Conservation (phyloP, 768 basidiomycete species). For the Trametes cinnabarina region DNA sequence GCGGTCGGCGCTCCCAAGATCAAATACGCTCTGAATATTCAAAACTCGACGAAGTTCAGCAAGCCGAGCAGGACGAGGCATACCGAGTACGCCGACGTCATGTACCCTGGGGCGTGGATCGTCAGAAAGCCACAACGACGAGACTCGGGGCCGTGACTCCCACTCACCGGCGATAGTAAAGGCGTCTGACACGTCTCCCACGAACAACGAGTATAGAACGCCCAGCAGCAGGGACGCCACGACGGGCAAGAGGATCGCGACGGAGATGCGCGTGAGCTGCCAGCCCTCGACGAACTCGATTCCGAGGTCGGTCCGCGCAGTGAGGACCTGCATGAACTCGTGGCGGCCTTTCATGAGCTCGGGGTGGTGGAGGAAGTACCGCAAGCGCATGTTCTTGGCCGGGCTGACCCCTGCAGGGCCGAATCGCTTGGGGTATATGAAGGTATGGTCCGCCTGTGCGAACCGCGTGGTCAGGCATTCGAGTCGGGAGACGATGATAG, state of each 20-base stretch:
- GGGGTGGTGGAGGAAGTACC: slow-evolving; percentile 21
- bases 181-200: slow-evolving; percentile 14
- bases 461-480: too few species aligned
- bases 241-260: slow-evolving; percentile 19
- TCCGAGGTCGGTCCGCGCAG: slow-evolving; percentile 14
- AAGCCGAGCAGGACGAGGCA: slow-evolving; percentile 21
- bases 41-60: slow-evolving; percentile 21
- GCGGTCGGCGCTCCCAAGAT: too few species aligned
- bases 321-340: slow-evolving; percentile 25
- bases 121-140: background rate
- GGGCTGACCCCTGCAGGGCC: slow-evolving; percentile 18
- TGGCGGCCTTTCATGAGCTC: slow-evolving; percentile 14
- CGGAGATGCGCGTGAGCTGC: slow-evolving; percentile 17
- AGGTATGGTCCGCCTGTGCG: slow-evolving; percentile 20
- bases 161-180: slow-evolving; percentile 21
- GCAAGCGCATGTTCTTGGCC: slow-evolving; percentile 23
- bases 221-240: slow-evolving; percentile 13
- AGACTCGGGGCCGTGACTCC: too few species aligned
- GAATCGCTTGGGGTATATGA: slow-evolving; percentile 20
- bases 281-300: slow-evolving; percentile 22
- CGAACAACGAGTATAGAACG: slow-evolving; percentile 11
- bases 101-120: slow-evolving; percentile 7
- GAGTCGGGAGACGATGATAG: too few species aligned
- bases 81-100: slow-evolving; percentile 24
- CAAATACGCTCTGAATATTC: background rate